Conservation (phyloP, 148 eudicot species). For the Nepenthes gracilis region DNA sequence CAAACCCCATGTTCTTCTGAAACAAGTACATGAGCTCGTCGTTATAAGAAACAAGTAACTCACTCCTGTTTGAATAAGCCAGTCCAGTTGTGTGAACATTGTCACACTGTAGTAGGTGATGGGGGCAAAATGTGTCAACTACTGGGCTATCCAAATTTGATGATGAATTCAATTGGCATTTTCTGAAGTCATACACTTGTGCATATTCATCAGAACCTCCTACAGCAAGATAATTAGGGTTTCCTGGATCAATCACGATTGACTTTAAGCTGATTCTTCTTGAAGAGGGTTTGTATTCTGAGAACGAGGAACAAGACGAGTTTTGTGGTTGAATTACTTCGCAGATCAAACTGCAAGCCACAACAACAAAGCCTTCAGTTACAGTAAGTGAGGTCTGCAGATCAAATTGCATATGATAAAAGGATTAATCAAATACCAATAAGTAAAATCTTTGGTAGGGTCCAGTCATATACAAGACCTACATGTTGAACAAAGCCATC, state of each 20-base stretch:
- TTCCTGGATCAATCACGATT: constrained; percentile 62
- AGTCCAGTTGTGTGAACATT: constrained; percentile 55
- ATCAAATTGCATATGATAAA: neutral
- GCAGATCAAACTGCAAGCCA: constrained; percentile 63
- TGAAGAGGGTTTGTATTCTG: constrained; percentile 22
- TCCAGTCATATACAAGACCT: constrained; percentile 14
- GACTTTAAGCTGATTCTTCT: constrained; percentile 37
- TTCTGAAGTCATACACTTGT: constrained; percentile 69
- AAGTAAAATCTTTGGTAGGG: neutral
- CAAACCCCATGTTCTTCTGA: constrained; percentile 58
- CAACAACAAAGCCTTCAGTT: constrained; percentile 3
- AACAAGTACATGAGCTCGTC: constrained; percentile 78
- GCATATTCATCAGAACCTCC: constrained; percentile 75
- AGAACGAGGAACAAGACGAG: constrained; percentile 53
- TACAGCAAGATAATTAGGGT: constrained; percentile 58
- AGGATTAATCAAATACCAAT: neutral
- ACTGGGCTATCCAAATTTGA: constrained; percentile 40
- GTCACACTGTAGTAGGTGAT: constrained; percentile 29
- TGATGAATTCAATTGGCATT: constrained; percentile 34
- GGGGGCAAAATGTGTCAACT: constrained; percentile 48
- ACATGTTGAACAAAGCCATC: constrained; percentile 82
- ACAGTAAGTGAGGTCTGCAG: neutral
- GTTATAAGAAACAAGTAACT: constrained; percentile 62
- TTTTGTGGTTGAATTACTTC: constrained; percentile 50
- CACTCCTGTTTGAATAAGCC: constrained; percentile 60